Percentiles rank a stretch among this genome's conserved stretches.
These are phyloP conservation scores for Xylaria digitata DNA, from an alignment of 2,329 filamentous ascomycete species.

Conservation along the genomic window DNA sequence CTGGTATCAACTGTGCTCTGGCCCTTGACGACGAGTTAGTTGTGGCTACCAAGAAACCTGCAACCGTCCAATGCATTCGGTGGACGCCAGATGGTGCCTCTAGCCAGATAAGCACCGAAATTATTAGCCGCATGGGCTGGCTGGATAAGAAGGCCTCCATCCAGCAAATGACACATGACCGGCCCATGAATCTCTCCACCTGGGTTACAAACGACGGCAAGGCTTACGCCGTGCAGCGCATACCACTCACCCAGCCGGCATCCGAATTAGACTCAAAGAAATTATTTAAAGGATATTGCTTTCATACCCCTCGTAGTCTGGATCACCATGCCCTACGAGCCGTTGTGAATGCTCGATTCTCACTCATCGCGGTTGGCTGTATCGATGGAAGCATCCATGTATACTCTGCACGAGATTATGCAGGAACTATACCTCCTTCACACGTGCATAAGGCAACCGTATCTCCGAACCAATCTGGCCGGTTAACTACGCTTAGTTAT, in stretches of 20 bases:
- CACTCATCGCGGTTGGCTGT: slow-evolving; percentile 88
- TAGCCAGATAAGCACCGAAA: slow-evolving; percentile 88
- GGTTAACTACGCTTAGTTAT: slow-evolving; percentile 80
- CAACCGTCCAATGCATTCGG: slow-evolving; percentile 95
- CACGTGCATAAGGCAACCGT: slow-evolving; percentile 79
- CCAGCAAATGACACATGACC: slow-evolving; percentile 88
- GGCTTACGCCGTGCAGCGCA: slow-evolving; percentile 89
- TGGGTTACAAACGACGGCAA: slow-evolving; percentile 92
- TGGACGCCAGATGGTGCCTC: slow-evolving; percentile 88
- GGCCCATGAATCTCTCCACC: slow-evolving; percentile 93
- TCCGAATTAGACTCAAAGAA: slow-evolving; percentile 66
- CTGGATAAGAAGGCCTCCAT: slow-evolving; percentile 81
- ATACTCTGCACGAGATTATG: slow-evolving; percentile 94
- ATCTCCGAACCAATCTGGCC: slow-evolving; percentile 74
- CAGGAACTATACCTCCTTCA: slow-evolving; percentile 89
- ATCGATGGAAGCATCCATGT: slow-evolving; percentile 82
- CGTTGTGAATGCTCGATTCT: slow-evolving; percentile 94
- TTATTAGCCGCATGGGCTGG: slow-evolving; percentile 88
- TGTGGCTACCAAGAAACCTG: slow-evolving; percentile 89
- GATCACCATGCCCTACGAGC: slow-evolving; percentile 75
- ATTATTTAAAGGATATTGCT: slow-evolving; percentile 90
- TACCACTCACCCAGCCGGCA: slow-evolving; percentile 55
- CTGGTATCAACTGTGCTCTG: slow-evolving; percentile 87
- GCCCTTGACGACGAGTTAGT: slow-evolving; percentile 93
- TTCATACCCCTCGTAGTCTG: slow-evolving; percentile 76